These are phyloP conservation scores for Quercus parvula DNA, from an alignment of 306 rosid genomes.

Conservation along the genomic window DNA sequence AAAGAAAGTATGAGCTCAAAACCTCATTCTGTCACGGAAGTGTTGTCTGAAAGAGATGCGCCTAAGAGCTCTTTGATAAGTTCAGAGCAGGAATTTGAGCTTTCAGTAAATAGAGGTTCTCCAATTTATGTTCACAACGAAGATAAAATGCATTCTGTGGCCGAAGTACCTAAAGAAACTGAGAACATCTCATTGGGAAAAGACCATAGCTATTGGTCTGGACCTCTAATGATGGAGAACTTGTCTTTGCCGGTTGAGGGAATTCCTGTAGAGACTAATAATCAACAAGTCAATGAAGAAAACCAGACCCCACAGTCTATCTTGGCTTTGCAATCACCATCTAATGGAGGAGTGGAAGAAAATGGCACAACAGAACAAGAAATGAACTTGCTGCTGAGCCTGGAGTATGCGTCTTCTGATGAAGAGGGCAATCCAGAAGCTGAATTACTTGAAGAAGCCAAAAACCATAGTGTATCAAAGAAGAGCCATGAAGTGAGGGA, in stretches of 20 bases:
- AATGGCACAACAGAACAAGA: constrained; percentile 13
- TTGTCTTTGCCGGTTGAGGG: constrained; percentile 28
- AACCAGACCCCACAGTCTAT: not conserved
- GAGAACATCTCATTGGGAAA: constrained; percentile 33
- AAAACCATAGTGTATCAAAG: constrained; percentile 3
- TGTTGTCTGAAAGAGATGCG: constrained; percentile 15
- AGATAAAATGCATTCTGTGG: constrained; percentile 16
- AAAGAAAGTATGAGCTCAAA: constrained; percentile 8
- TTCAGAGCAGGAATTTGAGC: not conserved
- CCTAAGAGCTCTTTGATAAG: not conserved
- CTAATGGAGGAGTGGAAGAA: not conserved
- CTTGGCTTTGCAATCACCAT: not conserved
- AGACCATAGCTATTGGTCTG: not conserved
- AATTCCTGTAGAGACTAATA: constrained; percentile 26
- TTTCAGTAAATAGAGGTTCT: not conserved
- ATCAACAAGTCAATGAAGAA: constrained; percentile 10
- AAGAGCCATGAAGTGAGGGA: constrained; percentile 18
- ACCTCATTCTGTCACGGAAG: constrained; percentile 23
- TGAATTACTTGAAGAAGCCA: constrained; percentile 20
- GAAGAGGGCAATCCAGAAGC: not conserved
- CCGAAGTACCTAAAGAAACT: constrained; percentile 25
- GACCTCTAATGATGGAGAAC: constrained; percentile 13
- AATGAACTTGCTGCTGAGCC: constrained; percentile 12
- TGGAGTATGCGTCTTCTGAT: constrained; percentile 10
- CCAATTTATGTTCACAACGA: not conserved